A percentile compares a stretch with the other conserved stretches of the same genome.
Evolutionary conservation across 2,329 filamentous ascomycete genomes (phyloP).

Genomic region (Helotiales sp.): DNA sequence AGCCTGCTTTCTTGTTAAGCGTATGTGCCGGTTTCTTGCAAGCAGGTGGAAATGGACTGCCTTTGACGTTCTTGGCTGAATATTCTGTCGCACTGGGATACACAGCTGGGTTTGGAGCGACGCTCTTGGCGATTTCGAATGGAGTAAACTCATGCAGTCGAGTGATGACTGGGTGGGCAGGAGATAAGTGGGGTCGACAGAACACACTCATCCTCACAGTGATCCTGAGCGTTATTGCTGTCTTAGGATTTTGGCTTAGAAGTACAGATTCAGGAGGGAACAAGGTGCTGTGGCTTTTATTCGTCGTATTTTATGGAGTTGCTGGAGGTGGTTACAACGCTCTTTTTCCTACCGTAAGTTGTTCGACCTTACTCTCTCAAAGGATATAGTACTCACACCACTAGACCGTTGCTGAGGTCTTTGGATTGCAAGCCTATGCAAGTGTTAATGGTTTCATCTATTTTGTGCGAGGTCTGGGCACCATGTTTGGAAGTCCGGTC

Average conservation of each 20-base stretch:
- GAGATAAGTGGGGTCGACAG: conserved; percentile 47
- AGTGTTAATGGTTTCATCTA: conserved; percentile 49
- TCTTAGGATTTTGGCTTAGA: conserved; percentile 41
- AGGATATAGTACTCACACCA: background rate
- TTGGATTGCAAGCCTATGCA: conserved; percentile 47
- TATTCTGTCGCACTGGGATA: conserved; percentile 47
- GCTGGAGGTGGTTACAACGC: conserved; percentile 46
- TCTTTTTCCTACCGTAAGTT: conserved; percentile 42
- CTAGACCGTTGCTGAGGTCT: conserved; percentile 46
- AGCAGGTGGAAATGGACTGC: conserved; percentile 46
- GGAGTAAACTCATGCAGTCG: conserved; percentile 46
- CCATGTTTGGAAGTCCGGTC: conserved; percentile 46
- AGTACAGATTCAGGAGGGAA: conserved; percentile 30
- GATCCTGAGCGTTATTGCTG: conserved; percentile 38
- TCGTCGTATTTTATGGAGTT: conserved; percentile 45
- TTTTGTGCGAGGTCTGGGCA: conserved; percentile 44
- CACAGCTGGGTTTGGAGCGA: conserved; percentile 41
- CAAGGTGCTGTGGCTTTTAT: conserved; percentile 41
- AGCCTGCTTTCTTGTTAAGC: conserved; percentile 43
- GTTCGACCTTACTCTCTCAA: background rate
- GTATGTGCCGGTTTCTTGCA: conserved; percentile 42
- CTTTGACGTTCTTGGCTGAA: conserved; percentile 48
- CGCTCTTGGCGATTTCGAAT: conserved; percentile 45
- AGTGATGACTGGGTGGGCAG: conserved; percentile 45
- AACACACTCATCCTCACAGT: conserved; percentile 47